Evolutionary conservation across 2,329 filamentous ascomycete genomes (phyloP).

Genomic region (Aspergillus puulaauensis): DNA sequence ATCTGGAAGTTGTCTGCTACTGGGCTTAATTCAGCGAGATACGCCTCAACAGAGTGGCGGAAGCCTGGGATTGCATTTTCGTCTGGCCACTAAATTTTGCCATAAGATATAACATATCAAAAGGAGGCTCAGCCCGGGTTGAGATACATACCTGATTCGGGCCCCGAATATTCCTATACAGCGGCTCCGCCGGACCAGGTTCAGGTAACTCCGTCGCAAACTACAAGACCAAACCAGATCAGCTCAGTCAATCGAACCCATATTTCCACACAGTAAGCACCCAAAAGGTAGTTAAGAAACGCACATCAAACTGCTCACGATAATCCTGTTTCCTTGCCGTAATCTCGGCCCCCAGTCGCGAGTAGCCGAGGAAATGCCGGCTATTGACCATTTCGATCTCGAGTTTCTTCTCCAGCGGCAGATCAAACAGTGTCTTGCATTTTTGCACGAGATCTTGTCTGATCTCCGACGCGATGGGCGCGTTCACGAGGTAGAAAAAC

Average conservation of each 20-base stretch:
- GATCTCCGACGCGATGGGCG: conserved; percentile 22
- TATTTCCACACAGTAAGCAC: no score
- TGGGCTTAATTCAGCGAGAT: conserved; percentile 26
- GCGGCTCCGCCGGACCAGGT: conserved; percentile 32
- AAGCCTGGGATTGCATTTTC: conserved; percentile 31
- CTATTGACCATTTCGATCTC: conserved; percentile 48
- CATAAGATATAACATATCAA: background rate
- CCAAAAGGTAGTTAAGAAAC: background rate
- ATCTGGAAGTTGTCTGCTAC: conserved; percentile 28
- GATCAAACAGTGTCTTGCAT: conserved; percentile 44
- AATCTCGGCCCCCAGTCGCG: conserved; percentile 34
- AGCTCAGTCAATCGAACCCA: background rate
- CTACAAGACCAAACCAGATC: conserved; percentile 14
- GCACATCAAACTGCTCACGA: conserved; percentile 39
- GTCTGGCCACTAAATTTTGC: conserved; percentile 33
- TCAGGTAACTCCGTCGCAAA: conserved; percentile 39
- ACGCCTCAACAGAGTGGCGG: conserved; percentile 29
- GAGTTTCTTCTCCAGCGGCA: conserved; percentile 48
- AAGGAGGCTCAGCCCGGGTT: background rate
- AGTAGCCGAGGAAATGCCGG: conserved; percentile 39
- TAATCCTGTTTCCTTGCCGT: conserved; percentile 34
- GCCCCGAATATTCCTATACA: conserved; percentile 35
- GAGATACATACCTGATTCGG: conserved; percentile 33
- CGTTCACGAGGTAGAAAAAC: conserved; percentile 36
- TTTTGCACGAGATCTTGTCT: conserved; percentile 35